Conservation (phyloP, 176 grass and related monocot species). For the Bonia amplexicaulis region DNA sequence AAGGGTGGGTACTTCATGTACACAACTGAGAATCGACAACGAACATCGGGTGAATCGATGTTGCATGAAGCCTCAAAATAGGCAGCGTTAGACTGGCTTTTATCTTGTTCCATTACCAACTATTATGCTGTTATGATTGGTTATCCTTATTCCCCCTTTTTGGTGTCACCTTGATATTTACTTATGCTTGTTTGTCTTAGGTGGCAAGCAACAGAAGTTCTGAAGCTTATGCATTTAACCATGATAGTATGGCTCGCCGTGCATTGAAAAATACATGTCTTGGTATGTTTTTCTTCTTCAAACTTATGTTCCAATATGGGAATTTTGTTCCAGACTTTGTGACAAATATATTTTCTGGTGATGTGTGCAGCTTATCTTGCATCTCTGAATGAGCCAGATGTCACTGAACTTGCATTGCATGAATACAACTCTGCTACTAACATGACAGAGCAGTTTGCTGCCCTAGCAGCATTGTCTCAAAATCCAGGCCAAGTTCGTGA, state of each 20-base stretch:
- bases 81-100: neutral
- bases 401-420: conserved; percentile 64
- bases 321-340: neutral
- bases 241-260: conserved; percentile 73
- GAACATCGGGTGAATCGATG: neutral
- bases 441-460: conserved; percentile 98
- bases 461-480: conserved; percentile 86
- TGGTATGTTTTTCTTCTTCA: conserved; percentile 43
- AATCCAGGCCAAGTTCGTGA: conserved; percentile 88
- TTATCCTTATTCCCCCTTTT: neutral
- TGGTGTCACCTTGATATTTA: neutral
- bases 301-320: neutral
- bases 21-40: neutral
- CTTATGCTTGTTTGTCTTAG: conserved; percentile 30
- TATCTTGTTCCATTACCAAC: neutral
- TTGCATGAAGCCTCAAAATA: neutral
- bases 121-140: neutral
- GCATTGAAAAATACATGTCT: conserved; percentile 88
- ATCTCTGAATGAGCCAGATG: conserved; percentile 64
- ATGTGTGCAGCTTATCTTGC: conserved; percentile 72
- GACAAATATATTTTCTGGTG: conserved; percentile 31
- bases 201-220: conserved; percentile 68
- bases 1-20: neutral
- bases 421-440: conserved; percentile 92
- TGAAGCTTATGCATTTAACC: conserved; percentile 72